These are phyloP conservation scores for Diaporthe aspalathi DNA, from an alignment of 2,329 filamentous ascomycete genomes.

Conservation along the genomic window DNA sequence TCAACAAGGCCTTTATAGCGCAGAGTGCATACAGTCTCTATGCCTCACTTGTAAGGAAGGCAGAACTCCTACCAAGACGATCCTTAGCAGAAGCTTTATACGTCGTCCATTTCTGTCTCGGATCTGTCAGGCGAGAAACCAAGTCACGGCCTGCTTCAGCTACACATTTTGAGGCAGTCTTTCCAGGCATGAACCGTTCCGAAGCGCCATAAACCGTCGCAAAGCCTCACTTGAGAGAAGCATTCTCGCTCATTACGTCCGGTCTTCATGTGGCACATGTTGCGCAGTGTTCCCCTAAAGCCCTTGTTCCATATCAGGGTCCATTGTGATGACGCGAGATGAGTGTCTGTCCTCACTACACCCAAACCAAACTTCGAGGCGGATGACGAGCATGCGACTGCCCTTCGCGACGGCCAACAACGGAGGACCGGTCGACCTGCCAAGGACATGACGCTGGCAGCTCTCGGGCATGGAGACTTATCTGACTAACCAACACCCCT, in stretches of 20 bases:
- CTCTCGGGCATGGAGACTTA: neutral
- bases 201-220: too few relatives aligned
- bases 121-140: too few relatives aligned
- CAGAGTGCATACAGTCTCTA: too few relatives aligned
- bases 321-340: neutral
- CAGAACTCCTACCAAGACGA: too few relatives aligned
- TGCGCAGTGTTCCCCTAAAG: neutral
- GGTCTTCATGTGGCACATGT: neutral
- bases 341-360: neutral
- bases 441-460: neutral
- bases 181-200: too few relatives aligned
- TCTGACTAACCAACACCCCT: neutral
- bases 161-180: too few relatives aligned
- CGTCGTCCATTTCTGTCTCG: too few relatives aligned
- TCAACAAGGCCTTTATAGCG: too few relatives aligned
- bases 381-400: neutral
- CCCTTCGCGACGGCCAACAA: neutral
- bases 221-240: neutral
- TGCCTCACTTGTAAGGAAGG: too few relatives aligned
- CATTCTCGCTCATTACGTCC: neutral
- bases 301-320: neutral
- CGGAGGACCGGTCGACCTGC: neutral
- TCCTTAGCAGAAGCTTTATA: too few relatives aligned
- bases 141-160: too few relatives aligned
- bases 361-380: neutral